phyloP scores from a whole-genome alignment of 768 basidiomycete genomes.

The Saitozyma sp. region DNA sequence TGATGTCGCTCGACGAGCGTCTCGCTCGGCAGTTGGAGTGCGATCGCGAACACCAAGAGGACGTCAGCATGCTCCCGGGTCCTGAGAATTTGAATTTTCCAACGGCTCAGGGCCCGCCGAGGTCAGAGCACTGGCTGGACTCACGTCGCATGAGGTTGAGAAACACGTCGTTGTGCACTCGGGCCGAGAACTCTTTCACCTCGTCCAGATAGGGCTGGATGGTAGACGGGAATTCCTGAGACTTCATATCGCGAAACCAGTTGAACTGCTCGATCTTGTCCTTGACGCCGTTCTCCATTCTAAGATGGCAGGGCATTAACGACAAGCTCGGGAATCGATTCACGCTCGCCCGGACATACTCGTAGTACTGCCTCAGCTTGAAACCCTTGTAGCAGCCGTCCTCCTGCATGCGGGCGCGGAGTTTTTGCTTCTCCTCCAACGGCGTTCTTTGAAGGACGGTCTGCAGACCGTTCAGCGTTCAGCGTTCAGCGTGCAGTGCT shows the following conservation, averaged over 20 bases:
- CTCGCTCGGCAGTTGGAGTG: no score
- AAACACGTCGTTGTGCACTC: constrained; percentile 15
- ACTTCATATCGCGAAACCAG: constrained; percentile 6
- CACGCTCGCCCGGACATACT: constrained; percentile 7
- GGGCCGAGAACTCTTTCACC: constrained; percentile 13
- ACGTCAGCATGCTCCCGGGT: no score
- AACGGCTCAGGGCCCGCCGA: no score
- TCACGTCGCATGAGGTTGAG: constrained; percentile 18
- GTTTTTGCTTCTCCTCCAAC: no score
- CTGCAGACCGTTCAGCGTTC: no score
- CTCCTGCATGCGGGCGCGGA: no score
- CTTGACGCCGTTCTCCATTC: constrained; percentile 18
- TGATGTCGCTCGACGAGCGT: no score
- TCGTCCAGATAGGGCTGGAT: constrained; percentile 16
- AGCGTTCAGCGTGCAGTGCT: no score
- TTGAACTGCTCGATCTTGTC: constrained; percentile 19
- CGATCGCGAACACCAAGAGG: no score
- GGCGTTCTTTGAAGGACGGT: no score
- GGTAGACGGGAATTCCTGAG: constrained; percentile 18
- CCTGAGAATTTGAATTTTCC: no score
- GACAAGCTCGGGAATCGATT: no score
- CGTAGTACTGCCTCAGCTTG: constrained; percentile 24
- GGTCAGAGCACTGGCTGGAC: neutral
- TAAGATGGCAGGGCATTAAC: neutral
- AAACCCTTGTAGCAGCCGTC: constrained; percentile 2